Conservation (phyloP, 1,139 yeast species). For the Suhomyces kunorum region DNA sequence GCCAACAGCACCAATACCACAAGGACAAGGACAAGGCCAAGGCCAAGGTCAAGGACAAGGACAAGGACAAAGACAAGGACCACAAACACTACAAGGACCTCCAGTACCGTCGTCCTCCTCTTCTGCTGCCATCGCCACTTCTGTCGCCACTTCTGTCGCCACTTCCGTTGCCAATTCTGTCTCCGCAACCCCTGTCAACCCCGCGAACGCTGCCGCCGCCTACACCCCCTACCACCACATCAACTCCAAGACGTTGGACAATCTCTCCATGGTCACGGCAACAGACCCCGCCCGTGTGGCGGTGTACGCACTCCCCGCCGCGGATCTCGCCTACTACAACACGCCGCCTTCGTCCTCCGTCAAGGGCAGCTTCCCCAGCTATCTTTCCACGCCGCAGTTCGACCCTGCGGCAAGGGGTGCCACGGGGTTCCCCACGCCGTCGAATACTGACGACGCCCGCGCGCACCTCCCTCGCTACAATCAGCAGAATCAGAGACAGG, state of each 20-base stretch:
- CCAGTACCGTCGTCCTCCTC: no score
- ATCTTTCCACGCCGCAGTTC: conserved; percentile 17
- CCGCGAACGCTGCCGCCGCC: conserved; percentile 19
- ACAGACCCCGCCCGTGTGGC: conserved; percentile 9
- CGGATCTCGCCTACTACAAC: conserved; percentile 15
- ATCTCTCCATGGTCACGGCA: conserved; percentile 33
- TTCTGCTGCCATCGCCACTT: conserved; percentile 3
- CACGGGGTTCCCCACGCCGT: conserved; percentile 11
- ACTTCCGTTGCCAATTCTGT: conserved; percentile 2
- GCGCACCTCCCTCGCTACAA: no score
- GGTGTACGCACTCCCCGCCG: conserved; percentile 6
- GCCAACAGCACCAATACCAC: no score
- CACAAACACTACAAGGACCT: no score
- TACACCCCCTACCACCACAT: conserved; percentile 27
- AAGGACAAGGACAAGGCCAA: no score
- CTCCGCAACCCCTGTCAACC: conserved; percentile 27
- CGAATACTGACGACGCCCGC: conserved; percentile 7
- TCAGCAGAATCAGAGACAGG: no score
- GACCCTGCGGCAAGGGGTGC: conserved; percentile 7
- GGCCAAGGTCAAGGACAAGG: no score
- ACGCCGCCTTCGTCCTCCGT: conserved; percentile 25
- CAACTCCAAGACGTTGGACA: conserved; percentile 40
- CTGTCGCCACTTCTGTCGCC: neutral
- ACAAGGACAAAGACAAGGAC: no score
- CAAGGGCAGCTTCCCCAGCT: conserved; percentile 18